phyloP scores from a whole-genome alignment of 2,329 filamentous ascomycete genomes.

The Sarocladiaceae sp. region DNA sequence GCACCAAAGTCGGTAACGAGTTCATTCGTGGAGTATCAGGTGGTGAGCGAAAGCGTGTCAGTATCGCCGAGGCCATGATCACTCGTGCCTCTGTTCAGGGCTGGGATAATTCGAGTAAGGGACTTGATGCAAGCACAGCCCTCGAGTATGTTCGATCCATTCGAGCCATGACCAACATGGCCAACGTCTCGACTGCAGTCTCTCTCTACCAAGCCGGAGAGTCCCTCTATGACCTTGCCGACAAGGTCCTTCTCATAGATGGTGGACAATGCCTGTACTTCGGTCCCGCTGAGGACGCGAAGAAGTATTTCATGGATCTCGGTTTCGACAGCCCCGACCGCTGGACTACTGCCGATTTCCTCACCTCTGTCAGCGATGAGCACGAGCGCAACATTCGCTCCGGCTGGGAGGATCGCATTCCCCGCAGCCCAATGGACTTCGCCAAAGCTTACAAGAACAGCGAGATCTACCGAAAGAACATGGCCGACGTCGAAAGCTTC shows the following conservation, averaged over 20 bases:
- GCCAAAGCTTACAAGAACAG: constrained; percentile 62
- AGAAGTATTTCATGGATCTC: constrained; percentile 64
- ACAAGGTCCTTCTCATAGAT: constrained; percentile 74
- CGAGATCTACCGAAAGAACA: constrained; percentile 53
- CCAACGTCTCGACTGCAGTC: constrained; percentile 65
- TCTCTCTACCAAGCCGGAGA: constrained; percentile 70
- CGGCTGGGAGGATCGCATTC: constrained; percentile 62
- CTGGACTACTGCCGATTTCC: constrained; percentile 70
- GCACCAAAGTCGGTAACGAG: constrained; percentile 67
- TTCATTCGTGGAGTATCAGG: constrained; percentile 60
- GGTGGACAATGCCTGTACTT: constrained; percentile 70
- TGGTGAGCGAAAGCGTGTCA: constrained; percentile 69
- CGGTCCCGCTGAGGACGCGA: constrained; percentile 59
- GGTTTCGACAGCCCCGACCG: constrained; percentile 69
- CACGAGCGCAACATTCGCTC: constrained; percentile 64
- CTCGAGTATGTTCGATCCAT: constrained; percentile 65
- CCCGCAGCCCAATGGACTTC: constrained; percentile 66
- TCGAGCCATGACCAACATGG: constrained; percentile 64
- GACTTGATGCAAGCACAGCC: constrained; percentile 68
- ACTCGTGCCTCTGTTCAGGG: constrained; percentile 59
- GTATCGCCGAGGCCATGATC: constrained; percentile 65
- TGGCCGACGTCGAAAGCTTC: constrained; percentile 59
- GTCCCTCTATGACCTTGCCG: constrained; percentile 62
- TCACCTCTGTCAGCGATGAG: constrained; percentile 74
- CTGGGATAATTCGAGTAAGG: constrained; percentile 72